Conservation (phyloP, 176 grass and related monocot species). For the Hyparrhenia diplandra region DNA sequence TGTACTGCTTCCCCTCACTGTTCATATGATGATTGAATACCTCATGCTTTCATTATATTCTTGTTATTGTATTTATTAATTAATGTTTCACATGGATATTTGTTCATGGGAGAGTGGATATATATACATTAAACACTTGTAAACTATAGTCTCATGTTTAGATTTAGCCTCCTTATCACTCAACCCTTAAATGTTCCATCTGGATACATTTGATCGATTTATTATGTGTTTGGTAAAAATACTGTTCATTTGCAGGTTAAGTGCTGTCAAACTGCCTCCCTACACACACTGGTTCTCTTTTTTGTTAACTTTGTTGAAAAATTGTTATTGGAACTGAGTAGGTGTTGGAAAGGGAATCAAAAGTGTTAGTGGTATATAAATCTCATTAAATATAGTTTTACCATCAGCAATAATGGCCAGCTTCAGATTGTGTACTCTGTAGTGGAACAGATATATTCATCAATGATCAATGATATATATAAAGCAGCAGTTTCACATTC, state of each 20-base stretch:
- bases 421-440: not conserved
- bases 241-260: too few species aligned
- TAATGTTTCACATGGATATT: not conserved
- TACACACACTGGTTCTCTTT: not conserved
- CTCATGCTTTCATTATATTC: not conserved
- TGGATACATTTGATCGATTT: too few species aligned
- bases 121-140: not conserved
- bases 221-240: too few species aligned
- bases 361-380: not conserved
- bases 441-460: not conserved
- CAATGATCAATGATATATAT: not conserved
- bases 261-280: too few species aligned
- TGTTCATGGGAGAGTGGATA: not conserved
- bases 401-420: not conserved
- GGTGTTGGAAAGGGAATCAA: not conserved
- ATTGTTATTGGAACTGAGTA: not conserved
- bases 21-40: slow-evolving; percentile 79
- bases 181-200: not conserved
- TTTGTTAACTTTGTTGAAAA: not conserved
- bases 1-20: slow-evolving; percentile 78
- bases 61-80: not conserved
- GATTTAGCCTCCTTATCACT: not conserved
- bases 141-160: not conserved
- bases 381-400: not conserved
- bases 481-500: not conserved